phyloP scores from a whole-genome alignment of 2,329 filamentous ascomycete genomes.

The Coniochaeta prunicola region DNA sequence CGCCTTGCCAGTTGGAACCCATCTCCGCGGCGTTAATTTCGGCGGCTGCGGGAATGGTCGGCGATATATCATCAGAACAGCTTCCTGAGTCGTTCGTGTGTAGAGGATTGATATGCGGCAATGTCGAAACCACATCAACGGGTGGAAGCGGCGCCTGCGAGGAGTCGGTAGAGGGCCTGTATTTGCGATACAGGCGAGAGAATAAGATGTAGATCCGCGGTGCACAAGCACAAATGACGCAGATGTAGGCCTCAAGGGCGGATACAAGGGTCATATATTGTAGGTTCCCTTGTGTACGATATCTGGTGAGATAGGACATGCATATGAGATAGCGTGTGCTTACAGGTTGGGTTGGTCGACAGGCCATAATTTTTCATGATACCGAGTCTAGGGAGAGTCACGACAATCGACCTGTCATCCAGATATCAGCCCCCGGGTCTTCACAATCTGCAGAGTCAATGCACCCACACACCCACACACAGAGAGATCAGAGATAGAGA shows the following conservation, averaged over 20 bases:
- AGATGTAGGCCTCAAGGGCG: not conserved
- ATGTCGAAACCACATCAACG: not conserved
- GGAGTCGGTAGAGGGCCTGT: not conserved
- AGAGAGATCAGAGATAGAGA: not conserved
- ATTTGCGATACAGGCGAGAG: not conserved
- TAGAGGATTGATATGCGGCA: not conserved
- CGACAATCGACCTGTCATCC: not conserved
- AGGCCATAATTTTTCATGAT: not conserved
- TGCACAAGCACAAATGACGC: constrained; percentile 2
- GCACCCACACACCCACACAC: no score
- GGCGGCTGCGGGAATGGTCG: not conserved
- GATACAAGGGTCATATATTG: not conserved
- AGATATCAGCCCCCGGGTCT: not conserved
- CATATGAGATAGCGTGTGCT: not conserved
- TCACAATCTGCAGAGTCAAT: not conserved
- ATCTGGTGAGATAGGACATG: not conserved
- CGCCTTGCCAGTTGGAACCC: not conserved
- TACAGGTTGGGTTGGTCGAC: constrained; percentile 1
- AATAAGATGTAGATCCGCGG: constrained; percentile 3
- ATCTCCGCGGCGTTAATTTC: not conserved
- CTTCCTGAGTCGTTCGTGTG: not conserved
- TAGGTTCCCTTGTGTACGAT: not conserved
- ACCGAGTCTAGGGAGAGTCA: not conserved
- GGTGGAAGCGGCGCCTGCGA: not conserved
- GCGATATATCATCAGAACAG: not conserved